Evolutionary conservation across 176 grass and related monocot species (phyloP).

Genomic region (Otatea glauca): DNA sequence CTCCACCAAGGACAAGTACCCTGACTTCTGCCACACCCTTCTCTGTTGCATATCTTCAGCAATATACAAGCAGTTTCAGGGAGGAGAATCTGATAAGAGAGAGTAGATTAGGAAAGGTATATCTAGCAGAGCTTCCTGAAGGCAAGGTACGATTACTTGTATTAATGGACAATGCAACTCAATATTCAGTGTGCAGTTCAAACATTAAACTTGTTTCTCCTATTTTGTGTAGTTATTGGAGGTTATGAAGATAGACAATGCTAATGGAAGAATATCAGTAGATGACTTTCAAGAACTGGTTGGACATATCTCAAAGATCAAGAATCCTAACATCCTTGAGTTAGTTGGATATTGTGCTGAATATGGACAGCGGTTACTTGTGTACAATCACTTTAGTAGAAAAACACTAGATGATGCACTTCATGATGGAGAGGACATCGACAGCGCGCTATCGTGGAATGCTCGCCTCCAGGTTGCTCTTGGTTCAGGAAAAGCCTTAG

Average conservation of each 20-base stretch:
- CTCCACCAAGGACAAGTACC: conserved; percentile 45
- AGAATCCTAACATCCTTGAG: conserved; percentile 77
- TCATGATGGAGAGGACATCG: conserved; percentile 61
- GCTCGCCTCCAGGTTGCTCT: conserved; percentile 76
- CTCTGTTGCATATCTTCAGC: conserved; percentile 86
- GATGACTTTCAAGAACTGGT: conserved; percentile 79
- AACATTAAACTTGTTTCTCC: conserved; percentile 13
- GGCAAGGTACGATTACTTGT: conserved; percentile 69
- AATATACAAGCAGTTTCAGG: conserved; percentile 85
- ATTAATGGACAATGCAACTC: conserved; percentile 15
- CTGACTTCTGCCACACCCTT: conserved; percentile 67
- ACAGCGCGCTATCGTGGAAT: conserved; percentile 64
- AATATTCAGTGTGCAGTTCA: conserved; percentile 7
- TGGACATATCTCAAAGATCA: conserved; percentile 59
- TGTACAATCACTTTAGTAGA: conserved; percentile 92
- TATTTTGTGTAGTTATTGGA: conserved; percentile 76
- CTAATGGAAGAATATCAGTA: conserved; percentile 73
- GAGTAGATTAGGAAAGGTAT: conserved; percentile 72
- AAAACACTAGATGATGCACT: conserved; percentile 82
- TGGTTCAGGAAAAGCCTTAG: conserved; percentile 84
- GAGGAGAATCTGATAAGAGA: conserved; percentile 90
- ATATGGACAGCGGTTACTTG: conserved; percentile 83
- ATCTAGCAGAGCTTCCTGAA: conserved; percentile 80
- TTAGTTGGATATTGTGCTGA: conserved; percentile 96
- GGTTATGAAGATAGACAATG: conserved; percentile 91